Conservation (phyloP, 352 stramenopile species). For the Phytophthora sojae region DNA sequence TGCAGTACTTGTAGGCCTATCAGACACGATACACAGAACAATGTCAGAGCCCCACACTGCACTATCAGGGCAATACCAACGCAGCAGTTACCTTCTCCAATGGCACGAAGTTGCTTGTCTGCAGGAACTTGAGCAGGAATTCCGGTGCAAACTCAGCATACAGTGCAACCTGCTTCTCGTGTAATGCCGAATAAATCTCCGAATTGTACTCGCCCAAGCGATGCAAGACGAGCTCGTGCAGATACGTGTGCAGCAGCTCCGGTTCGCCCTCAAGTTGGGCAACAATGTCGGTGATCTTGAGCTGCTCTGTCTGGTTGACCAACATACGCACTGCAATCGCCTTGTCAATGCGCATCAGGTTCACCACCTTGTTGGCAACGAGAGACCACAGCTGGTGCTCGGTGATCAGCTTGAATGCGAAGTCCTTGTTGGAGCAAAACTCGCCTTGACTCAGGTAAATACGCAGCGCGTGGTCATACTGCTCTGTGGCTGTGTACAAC, state of each 20-base stretch:
- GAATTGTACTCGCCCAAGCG: constrained; percentile 81
- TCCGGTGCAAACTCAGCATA: constrained; percentile 74
- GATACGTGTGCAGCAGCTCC: constrained; percentile 75
- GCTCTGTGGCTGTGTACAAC: constrained; percentile 82
- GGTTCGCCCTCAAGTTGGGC: constrained; percentile 71
- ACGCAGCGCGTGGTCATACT: constrained; percentile 83
- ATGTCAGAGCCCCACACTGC: background rate
- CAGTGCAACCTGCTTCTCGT: constrained; percentile 79
- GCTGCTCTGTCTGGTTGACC: constrained; percentile 81
- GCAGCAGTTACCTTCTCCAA: constrained; percentile 70
- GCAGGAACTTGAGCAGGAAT: constrained; percentile 79
- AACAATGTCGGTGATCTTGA: constrained; percentile 81
- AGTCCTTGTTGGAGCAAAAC: constrained; percentile 89
- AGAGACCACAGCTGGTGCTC: constrained; percentile 85
- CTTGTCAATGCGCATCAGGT: constrained; percentile 83
- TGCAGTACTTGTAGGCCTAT: constrained; percentile 84
- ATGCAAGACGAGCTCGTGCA: constrained; percentile 81
- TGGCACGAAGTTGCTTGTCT: constrained; percentile 84
- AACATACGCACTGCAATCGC: constrained; percentile 77
- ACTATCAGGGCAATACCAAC: background rate
- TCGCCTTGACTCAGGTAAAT: constrained; percentile 88
- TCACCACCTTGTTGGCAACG: constrained; percentile 80
- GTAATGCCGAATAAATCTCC: constrained; percentile 73
- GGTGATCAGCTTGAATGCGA: constrained; percentile 85
- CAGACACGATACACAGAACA: constrained; percentile 7